Evolutionary conservation across 1,284 basidiomycete species (phyloP).

Genomic region (Tilletia walkeri): DNA sequence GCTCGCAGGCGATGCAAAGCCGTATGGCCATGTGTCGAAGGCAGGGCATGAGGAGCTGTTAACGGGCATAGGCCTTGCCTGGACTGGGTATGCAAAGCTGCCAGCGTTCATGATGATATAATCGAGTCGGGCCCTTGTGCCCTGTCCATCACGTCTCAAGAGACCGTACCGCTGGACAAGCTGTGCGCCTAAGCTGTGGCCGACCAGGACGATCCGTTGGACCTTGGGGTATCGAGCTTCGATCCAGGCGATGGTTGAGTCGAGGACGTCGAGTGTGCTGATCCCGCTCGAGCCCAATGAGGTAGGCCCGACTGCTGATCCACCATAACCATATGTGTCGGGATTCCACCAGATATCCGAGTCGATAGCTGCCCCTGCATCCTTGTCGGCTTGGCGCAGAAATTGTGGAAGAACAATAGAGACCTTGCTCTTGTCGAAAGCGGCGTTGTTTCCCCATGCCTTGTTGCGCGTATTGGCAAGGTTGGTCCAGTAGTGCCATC

Average conservation of each 20-base stretch:
- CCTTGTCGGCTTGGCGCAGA: slow-evolving; percentile 3
- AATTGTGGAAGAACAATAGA: slow-evolving; percentile 2
- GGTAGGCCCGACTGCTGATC: neutral
- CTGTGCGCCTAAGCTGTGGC: slow-evolving; percentile 15
- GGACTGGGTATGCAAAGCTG: neutral
- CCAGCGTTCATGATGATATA: slow-evolving; percentile 1
- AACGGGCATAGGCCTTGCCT: neutral
- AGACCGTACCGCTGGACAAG: slow-evolving; percentile 5
- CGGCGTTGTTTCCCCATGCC: slow-evolving; percentile 17
- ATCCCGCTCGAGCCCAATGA: neutral
- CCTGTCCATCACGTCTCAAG: neutral
- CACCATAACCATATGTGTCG: neutral
- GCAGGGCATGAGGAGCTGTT: neutral
- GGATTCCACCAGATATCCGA: slow-evolving; percentile 8
- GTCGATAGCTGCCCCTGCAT: neutral
- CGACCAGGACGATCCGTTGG: slow-evolving; percentile 12
- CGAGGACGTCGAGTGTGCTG: slow-evolving; percentile 3
- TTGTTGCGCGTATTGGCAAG: slow-evolving; percentile 1
- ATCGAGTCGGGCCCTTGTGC: neutral
- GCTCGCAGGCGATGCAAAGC: neutral
- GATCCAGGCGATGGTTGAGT: neutral
- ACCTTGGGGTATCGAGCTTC: slow-evolving; percentile 16
- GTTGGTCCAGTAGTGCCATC: slow-evolving; percentile 14
- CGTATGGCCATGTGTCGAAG: slow-evolving; percentile 9
- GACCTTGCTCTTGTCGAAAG: slow-evolving; percentile 12